Conservation (phyloP, 2,329 filamentous ascomycete genomes). For the Elsinoe arachidis region DNA sequence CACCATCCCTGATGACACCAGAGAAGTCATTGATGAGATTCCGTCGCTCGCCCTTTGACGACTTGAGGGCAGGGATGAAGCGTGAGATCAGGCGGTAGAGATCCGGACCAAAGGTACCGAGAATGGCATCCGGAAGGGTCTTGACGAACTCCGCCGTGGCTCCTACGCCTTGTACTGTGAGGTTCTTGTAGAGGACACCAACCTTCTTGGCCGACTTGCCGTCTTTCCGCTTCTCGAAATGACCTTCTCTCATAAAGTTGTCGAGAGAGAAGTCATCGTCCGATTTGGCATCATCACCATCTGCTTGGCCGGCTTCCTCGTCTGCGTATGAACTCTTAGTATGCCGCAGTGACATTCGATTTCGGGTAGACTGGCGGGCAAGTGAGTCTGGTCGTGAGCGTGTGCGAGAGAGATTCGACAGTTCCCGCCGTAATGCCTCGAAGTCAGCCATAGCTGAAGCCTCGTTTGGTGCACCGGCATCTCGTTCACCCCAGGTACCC, state of each 20-base stretch:
- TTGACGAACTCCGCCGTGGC: constrained; percentile 60
- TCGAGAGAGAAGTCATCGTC: constrained; percentile 58
- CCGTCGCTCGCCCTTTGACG: constrained; percentile 43
- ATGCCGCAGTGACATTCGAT: constrained; percentile 18
- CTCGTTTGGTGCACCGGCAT: constrained; percentile 46
- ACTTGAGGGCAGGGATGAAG: constrained; percentile 44
- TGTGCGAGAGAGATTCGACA: constrained; percentile 45
- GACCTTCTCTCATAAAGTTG: constrained; percentile 63
- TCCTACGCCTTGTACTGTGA: constrained; percentile 65
- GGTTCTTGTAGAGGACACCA: constrained; percentile 66
- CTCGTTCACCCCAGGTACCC: constrained; percentile 56
- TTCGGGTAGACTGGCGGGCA: constrained; percentile 13
- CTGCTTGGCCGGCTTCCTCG: constrained; percentile 27
- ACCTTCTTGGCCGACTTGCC: constrained; percentile 65
- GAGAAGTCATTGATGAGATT: constrained; percentile 58
- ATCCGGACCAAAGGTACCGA: constrained; percentile 75
- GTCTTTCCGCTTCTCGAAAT: constrained; percentile 63
- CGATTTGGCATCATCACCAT: constrained; percentile 38
- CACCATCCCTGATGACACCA: constrained; percentile 53
- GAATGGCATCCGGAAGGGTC: constrained; percentile 63
- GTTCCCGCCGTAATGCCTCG: constrained; percentile 47
- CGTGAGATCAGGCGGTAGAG: constrained; percentile 55
- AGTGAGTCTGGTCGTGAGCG: constrained; percentile 21
- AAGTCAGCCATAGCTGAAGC: constrained; percentile 51
- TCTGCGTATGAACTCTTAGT: constrained; percentile 19